Evolutionary conservation across 2,329 filamentous ascomycete genomes (phyloP), one percentile per base, ranked within the genome.

Genomic region (Microsporum audouinii): DNA sequence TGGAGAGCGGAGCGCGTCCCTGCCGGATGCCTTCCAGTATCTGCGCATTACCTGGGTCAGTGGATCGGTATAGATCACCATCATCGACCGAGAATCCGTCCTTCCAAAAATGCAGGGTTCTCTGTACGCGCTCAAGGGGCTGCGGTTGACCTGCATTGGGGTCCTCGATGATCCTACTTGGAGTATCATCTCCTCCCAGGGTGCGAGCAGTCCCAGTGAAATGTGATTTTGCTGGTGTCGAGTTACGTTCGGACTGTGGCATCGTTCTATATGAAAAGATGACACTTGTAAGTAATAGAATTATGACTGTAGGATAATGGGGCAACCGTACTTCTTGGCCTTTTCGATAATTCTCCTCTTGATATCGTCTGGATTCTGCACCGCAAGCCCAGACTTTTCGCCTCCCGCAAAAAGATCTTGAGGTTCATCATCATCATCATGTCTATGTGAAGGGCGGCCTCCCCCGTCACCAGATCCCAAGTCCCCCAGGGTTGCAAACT

Each of bases 71-170:
- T 38, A 87, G 78, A 36, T 82, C 79, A 3, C 84, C 84, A 63
- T 87, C 84, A 66, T 86, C 84, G 41, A 87, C 82, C 2, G 83
- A 85, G 68, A 86, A 86, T 27, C 84, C 84, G 69, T 87, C 82
- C 4, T 78, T 75, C 84, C 84, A 87, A 65, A 87, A 81, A 67
- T 87, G 83, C 47, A 87, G 78, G 29, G 78, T 81, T 60, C 84
- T 78, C 43, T 78, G 78, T 29, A 84, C 82, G 31, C 80, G 80
- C 62, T 77, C 74, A n/a, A 77, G 71, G 10, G 71, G 72, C 58
- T 72, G 73, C 12, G 55, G 36, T 31, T 75, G 69, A 17, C 71
- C 67, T 12, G 75, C 73, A 29, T 69, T 74, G 14, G 82, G 78
- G 65, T 82, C 79, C 57, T 80, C 77, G 59, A 86, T 78, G 12